Percentiles rank a stretch among this genome's conserved stretches.
Conservation (phyloP, 768 basidiomycete species). For the Boletus fagicola region DNA sequence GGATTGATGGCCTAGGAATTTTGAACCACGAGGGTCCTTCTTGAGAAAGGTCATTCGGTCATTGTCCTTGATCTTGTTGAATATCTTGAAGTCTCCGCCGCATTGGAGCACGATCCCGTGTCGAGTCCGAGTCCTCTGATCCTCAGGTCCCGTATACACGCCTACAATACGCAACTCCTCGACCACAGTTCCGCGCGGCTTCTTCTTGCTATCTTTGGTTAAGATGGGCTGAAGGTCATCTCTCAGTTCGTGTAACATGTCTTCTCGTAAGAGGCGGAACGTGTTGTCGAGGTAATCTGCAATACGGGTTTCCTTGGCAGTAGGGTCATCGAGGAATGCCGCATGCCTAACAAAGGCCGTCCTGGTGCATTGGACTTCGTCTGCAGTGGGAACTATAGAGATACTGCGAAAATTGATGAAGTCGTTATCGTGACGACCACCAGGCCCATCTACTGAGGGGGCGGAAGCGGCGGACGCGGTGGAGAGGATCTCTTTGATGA, state of each 20-base stretch:
- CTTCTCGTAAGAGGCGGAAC: conserved; percentile 63
- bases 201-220: conserved; percentile 36
- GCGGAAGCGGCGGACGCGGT: conserved; percentile 23
- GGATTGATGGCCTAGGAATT: conserved; percentile 53
- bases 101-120: conserved; percentile 45
- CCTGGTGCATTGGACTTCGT: conserved; percentile 49
- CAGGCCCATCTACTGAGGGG: conserved; percentile 38
- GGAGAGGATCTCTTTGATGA: conserved; percentile 41
- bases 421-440: conserved; percentile 72
- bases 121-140: conserved; percentile 31
- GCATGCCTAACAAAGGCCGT: conserved; percentile 50
- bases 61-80: conserved; percentile 32
- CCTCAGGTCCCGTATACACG: conserved; percentile 33
- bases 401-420: conserved; percentile 58
- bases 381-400: conserved; percentile 60
- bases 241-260: conserved; percentile 55
- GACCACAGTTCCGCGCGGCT: conserved; percentile 38
- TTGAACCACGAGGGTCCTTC: conserved; percentile 34
- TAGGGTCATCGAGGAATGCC: conserved; percentile 43
- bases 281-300: conserved; percentile 62
- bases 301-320: conserved; percentile 36
- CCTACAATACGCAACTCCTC: conserved; percentile 38
- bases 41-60: conserved; percentile 40
- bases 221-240: conserved; percentile 51
- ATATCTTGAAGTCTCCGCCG: conserved; percentile 36